Evolutionary conservation across 371 early-diverging fungal genomes (phyloP).

Genomic region (Choanephora cucurbitarum): DNA sequence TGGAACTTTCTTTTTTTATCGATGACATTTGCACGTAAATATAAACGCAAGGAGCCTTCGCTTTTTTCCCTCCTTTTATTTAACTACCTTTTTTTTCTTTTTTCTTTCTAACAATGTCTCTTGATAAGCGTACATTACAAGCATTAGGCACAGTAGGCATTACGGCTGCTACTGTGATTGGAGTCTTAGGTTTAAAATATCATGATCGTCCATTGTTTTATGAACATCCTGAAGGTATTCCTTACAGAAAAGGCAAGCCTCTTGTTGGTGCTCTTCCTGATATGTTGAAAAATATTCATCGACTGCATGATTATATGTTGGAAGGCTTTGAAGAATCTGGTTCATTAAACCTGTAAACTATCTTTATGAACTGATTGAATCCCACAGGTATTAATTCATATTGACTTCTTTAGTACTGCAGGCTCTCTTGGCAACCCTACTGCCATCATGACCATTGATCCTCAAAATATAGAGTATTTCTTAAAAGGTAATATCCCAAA

Average conservation of each 20-base stretch:
- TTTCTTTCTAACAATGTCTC: conserved; percentile 8
- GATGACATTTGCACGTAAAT: no score
- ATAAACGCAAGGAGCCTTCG: no score
- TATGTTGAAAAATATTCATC: conserved; percentile 24
- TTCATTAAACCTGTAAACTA: conserved; percentile 26
- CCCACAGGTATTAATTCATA: no score
- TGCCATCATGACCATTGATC: conserved; percentile 41
- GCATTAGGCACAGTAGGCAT: conserved; percentile 11
- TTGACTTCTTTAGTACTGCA: conserved; percentile 28
- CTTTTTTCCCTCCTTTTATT: no score
- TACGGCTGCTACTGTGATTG: conserved; percentile 14
- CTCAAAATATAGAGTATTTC: conserved; percentile 44
- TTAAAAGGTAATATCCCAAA: conserved; percentile 10
- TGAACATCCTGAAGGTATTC: conserved; percentile 34
- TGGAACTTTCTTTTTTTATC: no score
- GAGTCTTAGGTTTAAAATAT: conserved; percentile 31
- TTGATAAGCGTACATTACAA: conserved; percentile 12
- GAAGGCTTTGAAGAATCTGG: conserved; percentile 15
- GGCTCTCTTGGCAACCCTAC: conserved; percentile 36
- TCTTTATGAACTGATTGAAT: background rate
- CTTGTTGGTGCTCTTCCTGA: conserved; percentile 28
- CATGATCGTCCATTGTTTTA: conserved; percentile 39
- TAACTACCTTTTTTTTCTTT: background rate
- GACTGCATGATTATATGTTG: conserved; percentile 22
- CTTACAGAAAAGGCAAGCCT: conserved; percentile 30